Evolutionary conservation across 139 green algal genomes (phyloP).

Genomic region (Yamagishiella unicocca): DNA sequence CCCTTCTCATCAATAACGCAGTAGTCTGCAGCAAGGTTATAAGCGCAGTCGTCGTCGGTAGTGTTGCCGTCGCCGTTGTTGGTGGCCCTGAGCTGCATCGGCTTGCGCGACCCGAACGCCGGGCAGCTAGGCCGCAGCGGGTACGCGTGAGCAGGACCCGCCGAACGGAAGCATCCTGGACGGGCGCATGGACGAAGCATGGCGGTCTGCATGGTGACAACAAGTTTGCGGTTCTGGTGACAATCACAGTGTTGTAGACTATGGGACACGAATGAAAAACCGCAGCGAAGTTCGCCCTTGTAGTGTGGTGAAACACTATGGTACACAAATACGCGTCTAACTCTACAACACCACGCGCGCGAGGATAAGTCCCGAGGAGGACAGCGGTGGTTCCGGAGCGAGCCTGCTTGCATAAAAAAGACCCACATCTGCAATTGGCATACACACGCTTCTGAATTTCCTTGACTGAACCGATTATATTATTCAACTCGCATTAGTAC

Average conservation of each 20-base stretch:
- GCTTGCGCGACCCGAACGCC: constrained; percentile 25
- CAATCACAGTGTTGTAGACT: constrained; percentile 21
- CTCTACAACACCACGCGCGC: too few species aligned
- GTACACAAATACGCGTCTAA: too few species aligned
- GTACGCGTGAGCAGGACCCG: background rate
- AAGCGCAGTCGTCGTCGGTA: constrained; percentile 44
- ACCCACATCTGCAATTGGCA: too few species aligned
- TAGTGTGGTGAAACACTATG: too few species aligned
- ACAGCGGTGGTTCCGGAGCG: too few species aligned
- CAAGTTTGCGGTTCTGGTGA: background rate
- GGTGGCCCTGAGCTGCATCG: background rate
- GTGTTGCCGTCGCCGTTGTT: background rate
- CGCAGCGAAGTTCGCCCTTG: too few species aligned
- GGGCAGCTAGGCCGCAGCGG: background rate
- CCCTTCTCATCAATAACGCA: constrained; percentile 65
- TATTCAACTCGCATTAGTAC: too few species aligned
- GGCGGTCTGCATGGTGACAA: constrained; percentile 11
- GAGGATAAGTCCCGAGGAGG: too few species aligned
- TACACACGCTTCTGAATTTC: too few species aligned
- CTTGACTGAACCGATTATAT: too few species aligned
- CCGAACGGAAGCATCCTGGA: background rate
- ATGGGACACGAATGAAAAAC: too few species aligned
- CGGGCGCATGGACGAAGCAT: constrained; percentile 12
- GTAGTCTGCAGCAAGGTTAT: constrained; percentile 59
- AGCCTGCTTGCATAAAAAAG: too few species aligned